These are phyloP conservation scores for Solanum rostratum DNA, from an alignment of 257 asterid species.

Conservation along the genomic window DNA sequence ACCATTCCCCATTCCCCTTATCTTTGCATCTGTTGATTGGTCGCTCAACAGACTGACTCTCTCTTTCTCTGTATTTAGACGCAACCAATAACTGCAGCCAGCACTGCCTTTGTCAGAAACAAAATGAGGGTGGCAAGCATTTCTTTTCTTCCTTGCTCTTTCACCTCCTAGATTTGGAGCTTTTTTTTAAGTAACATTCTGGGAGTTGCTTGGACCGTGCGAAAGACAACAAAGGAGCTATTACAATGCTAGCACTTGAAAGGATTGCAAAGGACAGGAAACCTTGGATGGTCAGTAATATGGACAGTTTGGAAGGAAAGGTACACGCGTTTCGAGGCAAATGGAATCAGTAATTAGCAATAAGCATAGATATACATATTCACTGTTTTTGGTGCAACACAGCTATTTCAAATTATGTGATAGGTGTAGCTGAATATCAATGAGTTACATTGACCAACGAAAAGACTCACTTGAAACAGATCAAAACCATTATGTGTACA, in stretches of 20 bases:
- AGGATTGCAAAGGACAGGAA: background rate
- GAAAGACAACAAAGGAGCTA: background rate
- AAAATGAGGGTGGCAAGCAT: background rate
- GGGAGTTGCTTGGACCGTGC: background rate
- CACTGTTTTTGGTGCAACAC: background rate
- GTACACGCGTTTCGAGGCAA: background rate
- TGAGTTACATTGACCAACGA: background rate
- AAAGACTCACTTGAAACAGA: background rate
- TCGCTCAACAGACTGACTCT: too few species aligned
- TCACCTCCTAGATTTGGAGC: background rate
- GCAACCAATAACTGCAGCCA: background rate
- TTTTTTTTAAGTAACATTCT: background rate
- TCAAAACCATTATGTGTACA: background rate
- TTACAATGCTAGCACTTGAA: background rate
- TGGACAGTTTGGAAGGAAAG: background rate
- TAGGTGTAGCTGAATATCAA: background rate
- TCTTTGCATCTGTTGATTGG: too few species aligned
- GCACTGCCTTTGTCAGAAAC: background rate
- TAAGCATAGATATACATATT: background rate
- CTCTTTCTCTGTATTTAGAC: too few species aligned
- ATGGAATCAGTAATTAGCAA: background rate
- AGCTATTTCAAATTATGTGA: background rate
- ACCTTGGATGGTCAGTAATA: background rate
- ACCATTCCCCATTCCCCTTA: too few species aligned
- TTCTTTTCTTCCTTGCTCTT: background rate